Evolutionary conservation across 2,329 filamentous ascomycete genomes (phyloP).

Genomic region (Aplosporella prunicola): DNA sequence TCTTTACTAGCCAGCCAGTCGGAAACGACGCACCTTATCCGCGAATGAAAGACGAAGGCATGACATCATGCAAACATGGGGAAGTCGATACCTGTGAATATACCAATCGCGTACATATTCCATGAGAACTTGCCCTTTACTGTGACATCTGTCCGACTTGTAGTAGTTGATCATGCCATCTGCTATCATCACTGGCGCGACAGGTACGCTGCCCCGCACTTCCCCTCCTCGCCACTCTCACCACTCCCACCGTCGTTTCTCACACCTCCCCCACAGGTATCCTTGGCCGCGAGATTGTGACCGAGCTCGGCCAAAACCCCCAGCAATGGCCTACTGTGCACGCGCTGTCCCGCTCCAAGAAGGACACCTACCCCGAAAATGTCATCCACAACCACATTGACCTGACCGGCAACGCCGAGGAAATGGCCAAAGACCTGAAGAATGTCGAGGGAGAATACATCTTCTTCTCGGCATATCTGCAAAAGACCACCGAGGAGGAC

Average conservation of each 20-base stretch:
- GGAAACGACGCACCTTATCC: too few relatives aligned
- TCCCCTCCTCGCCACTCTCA: background rate
- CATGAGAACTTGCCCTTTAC: too few relatives aligned
- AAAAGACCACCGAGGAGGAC: constrained; percentile 28
- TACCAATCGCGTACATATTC: too few relatives aligned
- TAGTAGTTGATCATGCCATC: too few relatives aligned
- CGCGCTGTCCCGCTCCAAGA: constrained; percentile 33
- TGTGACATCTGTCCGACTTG: too few relatives aligned
- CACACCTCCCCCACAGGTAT: constrained; percentile 32
- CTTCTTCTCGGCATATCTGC: constrained; percentile 37
- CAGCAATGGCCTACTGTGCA: constrained; percentile 30
- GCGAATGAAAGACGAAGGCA: too few relatives aligned
- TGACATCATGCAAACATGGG: too few relatives aligned
- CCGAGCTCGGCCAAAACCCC: constrained; percentile 26
- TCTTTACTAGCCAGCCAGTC: too few relatives aligned
- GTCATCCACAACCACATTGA: constrained; percentile 32
- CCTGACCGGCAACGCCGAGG: constrained; percentile 24
- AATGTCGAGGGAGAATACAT: constrained; percentile 31
- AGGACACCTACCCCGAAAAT: constrained; percentile 26
- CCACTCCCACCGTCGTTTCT: too few relatives aligned
- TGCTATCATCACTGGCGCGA: constrained; percentile 25
- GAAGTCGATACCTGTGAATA: too few relatives aligned
- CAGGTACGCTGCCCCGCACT: constrained; percentile 17
- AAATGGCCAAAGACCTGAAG: constrained; percentile 30
- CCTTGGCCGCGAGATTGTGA: constrained; percentile 32